phyloP scores from a whole-genome alignment of 129 eudicot genomes.

The Lactuca sativa region DNA sequence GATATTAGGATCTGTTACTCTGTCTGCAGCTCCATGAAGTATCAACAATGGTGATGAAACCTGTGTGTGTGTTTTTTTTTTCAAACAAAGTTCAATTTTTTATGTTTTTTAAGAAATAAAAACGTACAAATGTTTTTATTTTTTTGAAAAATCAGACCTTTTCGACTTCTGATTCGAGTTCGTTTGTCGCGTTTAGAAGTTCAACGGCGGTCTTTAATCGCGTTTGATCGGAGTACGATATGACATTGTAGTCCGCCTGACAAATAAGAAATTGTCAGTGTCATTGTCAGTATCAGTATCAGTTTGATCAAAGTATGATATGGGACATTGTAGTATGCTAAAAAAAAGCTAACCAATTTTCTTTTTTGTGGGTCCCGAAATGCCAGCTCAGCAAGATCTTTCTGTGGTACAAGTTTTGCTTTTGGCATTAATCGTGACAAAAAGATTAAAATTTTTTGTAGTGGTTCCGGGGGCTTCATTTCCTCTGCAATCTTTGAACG shows the following conservation, averaged over 20 bases:
- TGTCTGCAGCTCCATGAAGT: conserved; percentile 79
- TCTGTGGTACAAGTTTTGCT: conserved; percentile 75
- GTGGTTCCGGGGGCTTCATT: conserved; percentile 73
- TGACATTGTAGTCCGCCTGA: conserved; percentile 86
- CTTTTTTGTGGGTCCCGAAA: conserved; percentile 65
- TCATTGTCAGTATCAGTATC: neutral
- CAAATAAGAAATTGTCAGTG: neutral
- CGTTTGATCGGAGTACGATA: conserved; percentile 65
- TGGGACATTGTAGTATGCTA: neutral
- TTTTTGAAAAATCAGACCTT: conserved; percentile 43
- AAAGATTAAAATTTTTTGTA: conserved; percentile 51
- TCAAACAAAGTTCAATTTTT: neutral
- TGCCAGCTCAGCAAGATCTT: conserved; percentile 88
- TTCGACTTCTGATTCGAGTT: conserved; percentile 63
- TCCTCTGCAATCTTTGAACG: conserved; percentile 82
- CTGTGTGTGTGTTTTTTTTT: conserved; percentile 31
- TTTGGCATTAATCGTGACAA: conserved; percentile 65
- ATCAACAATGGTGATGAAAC: conserved; percentile 70
- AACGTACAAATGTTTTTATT: no score
- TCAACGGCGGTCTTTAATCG: conserved; percentile 90
- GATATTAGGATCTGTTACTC: conserved; percentile 71
- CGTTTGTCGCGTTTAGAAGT: conserved; percentile 67
- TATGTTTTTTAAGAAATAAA: neutral
- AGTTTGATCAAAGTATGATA: no score
- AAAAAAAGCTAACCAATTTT: conserved; percentile 50